Evolutionary conservation across 306 rosid species (phyloP).

Genomic region (Sechiopsis laciniata): DNA sequence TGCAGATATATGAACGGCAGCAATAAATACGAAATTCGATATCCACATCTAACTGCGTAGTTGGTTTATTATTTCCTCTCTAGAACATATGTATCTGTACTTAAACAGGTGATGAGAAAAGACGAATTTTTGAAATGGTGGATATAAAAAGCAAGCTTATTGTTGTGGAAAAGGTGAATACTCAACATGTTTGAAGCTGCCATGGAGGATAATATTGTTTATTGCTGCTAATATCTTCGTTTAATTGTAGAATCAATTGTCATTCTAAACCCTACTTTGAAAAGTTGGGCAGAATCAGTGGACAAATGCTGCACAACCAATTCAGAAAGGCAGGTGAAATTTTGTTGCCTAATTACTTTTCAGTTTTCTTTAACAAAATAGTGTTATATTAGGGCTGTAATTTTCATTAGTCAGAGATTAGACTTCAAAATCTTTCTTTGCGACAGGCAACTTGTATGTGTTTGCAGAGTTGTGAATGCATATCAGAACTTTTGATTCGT

Average conservation of each 20-base stretch:
- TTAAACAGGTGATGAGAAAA: neutral
- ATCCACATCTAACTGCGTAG: neutral
- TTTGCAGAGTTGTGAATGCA: neutral
- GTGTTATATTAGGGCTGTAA: too few relatives aligned
- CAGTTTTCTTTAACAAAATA: too few relatives aligned
- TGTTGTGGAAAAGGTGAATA: neutral
- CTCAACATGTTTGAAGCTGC: neutral
- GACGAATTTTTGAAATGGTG: neutral
- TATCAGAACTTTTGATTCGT: neutral
- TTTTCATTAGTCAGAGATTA: too few relatives aligned
- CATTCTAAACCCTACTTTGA: neutral
- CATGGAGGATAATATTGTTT: neutral
- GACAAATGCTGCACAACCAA: neutral
- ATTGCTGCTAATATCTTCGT: neutral
- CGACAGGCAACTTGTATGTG: neutral
- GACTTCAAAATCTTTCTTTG: neutral
- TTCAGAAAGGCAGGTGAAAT: neutral
- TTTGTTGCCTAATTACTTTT: neutral
- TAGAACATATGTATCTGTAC: neutral
- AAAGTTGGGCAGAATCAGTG: neutral
- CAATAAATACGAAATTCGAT: slow-evolving; percentile 29
- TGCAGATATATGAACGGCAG: slow-evolving; percentile 95
- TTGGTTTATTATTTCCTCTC: neutral
- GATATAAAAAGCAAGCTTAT: neutral
- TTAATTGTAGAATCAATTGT: slow-evolving; percentile 13